Conservation (phyloP, 257 asterid species). For the Coffea eugenioides region DNA sequence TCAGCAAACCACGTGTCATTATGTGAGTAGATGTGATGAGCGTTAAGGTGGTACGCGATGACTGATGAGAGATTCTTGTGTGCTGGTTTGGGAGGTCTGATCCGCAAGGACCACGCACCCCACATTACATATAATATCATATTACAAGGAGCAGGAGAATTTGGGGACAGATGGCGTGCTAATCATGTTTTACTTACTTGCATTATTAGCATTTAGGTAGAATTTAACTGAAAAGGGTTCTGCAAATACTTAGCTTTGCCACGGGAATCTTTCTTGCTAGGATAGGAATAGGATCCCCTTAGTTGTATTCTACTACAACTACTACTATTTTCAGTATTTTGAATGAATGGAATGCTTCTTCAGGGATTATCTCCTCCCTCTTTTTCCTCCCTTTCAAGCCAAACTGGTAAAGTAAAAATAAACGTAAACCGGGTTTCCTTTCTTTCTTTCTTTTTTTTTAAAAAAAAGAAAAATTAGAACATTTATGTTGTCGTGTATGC, state of each 20-base stretch:
- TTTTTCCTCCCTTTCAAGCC: neutral
- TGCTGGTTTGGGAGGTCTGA: too few relatives aligned
- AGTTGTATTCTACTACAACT: neutral
- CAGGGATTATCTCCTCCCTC: neutral
- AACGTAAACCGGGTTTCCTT: neutral
- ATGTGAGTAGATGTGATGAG: slow-evolving; percentile 5
- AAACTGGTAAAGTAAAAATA: neutral
- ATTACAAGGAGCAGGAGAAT: neutral
- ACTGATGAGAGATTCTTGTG: too few relatives aligned
- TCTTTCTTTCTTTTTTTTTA: neutral
- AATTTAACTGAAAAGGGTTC: neutral
- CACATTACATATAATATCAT: too few relatives aligned
- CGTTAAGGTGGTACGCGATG: neutral
- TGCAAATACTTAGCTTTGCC: neutral
- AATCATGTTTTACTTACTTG: neutral
- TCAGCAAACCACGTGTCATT: slow-evolving; percentile 14
- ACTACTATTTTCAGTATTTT: neutral
- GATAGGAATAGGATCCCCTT: too few relatives aligned
- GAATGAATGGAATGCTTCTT: neutral
- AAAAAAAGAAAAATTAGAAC: neutral
- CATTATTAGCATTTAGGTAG: neutral
- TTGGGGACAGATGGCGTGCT: neutral
- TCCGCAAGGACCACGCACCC: too few relatives aligned
- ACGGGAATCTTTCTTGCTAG: slow-evolving; percentile 25
- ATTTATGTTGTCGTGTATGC: neutral